These are phyloP conservation scores for Fonsecaea multimorphosa DNA, from an alignment of 2,329 filamentous ascomycete genomes.

Conservation along the genomic window DNA sequence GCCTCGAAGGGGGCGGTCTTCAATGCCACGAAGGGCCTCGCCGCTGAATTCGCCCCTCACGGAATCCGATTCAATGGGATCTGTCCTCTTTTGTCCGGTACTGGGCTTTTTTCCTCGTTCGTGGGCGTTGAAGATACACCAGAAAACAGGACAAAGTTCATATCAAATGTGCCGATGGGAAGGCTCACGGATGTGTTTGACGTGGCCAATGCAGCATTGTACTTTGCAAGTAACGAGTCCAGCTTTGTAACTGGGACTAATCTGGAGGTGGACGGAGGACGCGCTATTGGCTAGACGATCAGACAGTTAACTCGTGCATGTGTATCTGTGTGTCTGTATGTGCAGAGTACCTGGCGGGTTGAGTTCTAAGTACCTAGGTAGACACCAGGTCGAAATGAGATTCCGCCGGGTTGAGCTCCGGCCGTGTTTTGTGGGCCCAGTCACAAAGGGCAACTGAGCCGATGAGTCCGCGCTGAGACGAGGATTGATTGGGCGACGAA, in stretches of 20 bases:
- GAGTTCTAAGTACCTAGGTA: no score
- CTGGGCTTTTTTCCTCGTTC: constrained; percentile 60
- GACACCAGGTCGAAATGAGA: no score
- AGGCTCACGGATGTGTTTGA: constrained; percentile 58
- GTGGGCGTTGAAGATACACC: constrained; percentile 51
- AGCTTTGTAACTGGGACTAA: constrained; percentile 62
- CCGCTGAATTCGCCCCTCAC: constrained; percentile 73
- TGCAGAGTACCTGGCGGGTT: no score
- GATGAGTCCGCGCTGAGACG: no score
- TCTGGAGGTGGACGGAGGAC: constrained; percentile 29
- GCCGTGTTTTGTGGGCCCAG: no score
- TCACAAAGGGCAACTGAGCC: no score
- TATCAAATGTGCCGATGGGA: constrained; percentile 53
- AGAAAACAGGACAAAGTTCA: constrained; percentile 51
- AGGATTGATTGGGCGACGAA: no score
- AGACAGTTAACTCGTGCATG: no score
- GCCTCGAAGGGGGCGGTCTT: constrained; percentile 70
- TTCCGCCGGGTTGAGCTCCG: no score
- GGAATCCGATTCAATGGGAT: constrained; percentile 75
- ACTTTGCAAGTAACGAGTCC: constrained; percentile 72
- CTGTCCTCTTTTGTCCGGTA: constrained; percentile 70
- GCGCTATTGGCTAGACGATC: constrained; percentile 21
- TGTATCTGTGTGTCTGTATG: no score
- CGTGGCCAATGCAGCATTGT: constrained; percentile 72
- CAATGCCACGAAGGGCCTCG: constrained; percentile 69